Conservation (phyloP, 768 basidiomycete species). For the Tylopilus sp. region DNA sequence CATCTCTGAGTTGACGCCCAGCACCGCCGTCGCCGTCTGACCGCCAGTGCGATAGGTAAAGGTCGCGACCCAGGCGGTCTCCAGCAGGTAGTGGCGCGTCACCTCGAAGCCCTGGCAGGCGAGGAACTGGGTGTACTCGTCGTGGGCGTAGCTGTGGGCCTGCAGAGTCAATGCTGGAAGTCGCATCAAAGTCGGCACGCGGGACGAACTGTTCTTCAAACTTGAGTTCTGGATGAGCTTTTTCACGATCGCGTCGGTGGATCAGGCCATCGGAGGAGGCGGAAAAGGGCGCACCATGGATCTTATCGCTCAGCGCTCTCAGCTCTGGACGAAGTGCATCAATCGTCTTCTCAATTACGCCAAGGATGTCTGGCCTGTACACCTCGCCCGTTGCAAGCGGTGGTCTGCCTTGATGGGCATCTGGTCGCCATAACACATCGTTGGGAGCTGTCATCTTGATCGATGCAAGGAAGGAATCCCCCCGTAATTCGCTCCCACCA, state of each 20-base stretch:
- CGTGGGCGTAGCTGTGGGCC: conserved; percentile 51
- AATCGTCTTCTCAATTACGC: conserved; percentile 58
- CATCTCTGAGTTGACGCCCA: conserved; percentile 83
- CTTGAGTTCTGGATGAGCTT: conserved; percentile 67
- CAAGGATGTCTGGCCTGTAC: conserved; percentile 55
- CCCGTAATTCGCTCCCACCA: not conserved
- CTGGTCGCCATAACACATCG: conserved; percentile 4
- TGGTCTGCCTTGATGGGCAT: not conserved
- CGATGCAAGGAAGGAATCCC: not conserved
- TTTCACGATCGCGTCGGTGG: not conserved
- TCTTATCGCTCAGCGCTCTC: conserved; percentile 58
- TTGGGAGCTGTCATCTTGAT: not conserved
- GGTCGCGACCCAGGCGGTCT: conserved; percentile 73
- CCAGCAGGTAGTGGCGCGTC: conserved; percentile 60
- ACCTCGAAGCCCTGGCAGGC: conserved; percentile 52
- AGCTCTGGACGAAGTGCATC: conserved; percentile 50
- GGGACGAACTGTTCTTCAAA: conserved; percentile 62
- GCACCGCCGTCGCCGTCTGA: not conserved
- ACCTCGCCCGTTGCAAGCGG: conserved; percentile 23
- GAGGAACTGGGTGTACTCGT: conserved; percentile 66
- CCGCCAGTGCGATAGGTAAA: conserved; percentile 38
- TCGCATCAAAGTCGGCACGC: not conserved
- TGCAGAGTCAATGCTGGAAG: not conserved
- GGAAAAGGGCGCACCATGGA: conserved; percentile 49
- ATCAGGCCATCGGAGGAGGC: too few relatives aligned